Base-by-base conservation (phyloP, 371 early-diverging fungal species). In the Quaeritorhiza haematococci region DNA sequence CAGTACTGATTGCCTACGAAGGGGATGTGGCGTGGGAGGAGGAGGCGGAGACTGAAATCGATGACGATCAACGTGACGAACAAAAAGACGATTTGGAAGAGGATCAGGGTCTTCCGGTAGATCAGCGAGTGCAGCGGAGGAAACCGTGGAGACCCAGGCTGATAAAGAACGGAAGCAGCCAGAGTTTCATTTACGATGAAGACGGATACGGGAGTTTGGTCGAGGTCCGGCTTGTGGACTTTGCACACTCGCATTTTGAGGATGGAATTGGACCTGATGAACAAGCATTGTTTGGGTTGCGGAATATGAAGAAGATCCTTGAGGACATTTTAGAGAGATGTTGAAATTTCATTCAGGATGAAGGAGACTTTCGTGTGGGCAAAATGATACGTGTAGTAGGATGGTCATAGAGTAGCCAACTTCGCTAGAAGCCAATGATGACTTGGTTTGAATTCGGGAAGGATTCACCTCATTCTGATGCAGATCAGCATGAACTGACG, bases 221-320 rank as follows among this genome's bases (percentile, higher is more conserved):
- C 3, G 59, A 66, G 2, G 66, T 67, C 3, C 62, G 54, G 15
- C 38, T 75, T 28, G 68, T 75, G 45, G 75, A 75, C 53, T 75
- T 75, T 68, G 71, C 71, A 21, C 72, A 75, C 59, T 58, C 72
- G 7, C 59, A 60, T 27, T 67, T 66, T 46, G 59, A 33, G 38
- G 49, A 4, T 0, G 53, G 23, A 10, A 52, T 52, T 2, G 75
- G 69, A 10, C 51, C 49, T 1, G 75, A 75, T 46, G 66, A 58
- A 21, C 64, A 66, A 10, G 65, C 66, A 10, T 10, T 72, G 21
- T 44, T 68, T 55, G 75, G 72, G 2, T n/a, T 75, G 15, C 23
- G 33, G n/a, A 66, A 68, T 54, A 43, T 75, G 38, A 30, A 58
- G 13, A 7, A 46, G 21, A 55, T 63, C 26, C 13, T 74, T 1